These are phyloP conservation scores for Hydrangea macrophylla DNA, from an alignment of 148 eudicot genomes.

Conservation along the genomic window DNA sequence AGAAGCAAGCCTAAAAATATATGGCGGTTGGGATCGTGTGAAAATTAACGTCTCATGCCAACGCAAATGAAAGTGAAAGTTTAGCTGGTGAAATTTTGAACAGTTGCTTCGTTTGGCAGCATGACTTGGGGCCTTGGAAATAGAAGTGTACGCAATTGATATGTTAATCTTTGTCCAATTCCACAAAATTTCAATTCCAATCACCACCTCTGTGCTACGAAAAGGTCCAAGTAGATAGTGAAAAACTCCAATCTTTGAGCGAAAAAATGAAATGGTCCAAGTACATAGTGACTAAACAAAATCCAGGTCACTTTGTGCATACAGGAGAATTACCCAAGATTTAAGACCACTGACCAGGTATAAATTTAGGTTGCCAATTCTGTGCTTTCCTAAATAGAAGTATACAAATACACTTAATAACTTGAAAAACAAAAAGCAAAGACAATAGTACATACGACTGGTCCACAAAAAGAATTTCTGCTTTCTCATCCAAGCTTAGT, in stretches of 20 bases:
- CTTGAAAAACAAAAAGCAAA: neutral
- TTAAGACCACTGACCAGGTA: neutral
- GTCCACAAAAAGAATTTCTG: conserved; percentile 74
- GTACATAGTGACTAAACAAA: neutral
- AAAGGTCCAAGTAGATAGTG: too few species aligned
- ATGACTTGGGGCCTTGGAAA: too few species aligned
- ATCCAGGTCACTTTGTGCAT: neutral
- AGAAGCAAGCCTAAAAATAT: neutral
- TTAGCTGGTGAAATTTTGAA: neutral
- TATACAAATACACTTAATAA: conserved; percentile 2
- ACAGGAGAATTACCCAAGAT: neutral
- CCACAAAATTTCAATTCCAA: too few species aligned
- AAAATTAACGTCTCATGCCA: neutral
- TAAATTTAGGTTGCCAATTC: neutral
- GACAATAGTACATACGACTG: conserved; percentile 48
- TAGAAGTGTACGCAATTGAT: too few species aligned
- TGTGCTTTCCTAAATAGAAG: neutral
- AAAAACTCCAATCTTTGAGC: neutral
- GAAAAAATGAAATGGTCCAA: neutral
- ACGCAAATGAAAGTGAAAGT: neutral
- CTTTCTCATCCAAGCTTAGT: conserved; percentile 80
- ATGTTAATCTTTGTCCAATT: too few species aligned
- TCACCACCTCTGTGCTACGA: too few species aligned
- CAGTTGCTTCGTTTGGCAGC: too few species aligned
- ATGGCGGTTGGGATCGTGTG: neutral